Conservation (phyloP, 305 asterid genomes). For the Striga hermonthica region DNA sequence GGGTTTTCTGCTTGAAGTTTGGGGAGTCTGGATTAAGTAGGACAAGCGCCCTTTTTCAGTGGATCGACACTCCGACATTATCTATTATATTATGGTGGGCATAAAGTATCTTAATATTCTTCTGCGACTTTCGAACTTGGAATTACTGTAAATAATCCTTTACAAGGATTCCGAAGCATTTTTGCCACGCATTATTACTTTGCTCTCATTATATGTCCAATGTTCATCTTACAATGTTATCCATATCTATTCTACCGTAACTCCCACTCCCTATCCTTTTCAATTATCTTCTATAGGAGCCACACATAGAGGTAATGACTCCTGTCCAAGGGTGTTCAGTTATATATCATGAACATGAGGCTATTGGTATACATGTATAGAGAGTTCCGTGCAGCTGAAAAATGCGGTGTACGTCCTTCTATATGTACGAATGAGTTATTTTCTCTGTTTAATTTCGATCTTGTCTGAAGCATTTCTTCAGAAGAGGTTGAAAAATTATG, state of each 20-base stretch:
- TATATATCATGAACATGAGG: slow-evolving; percentile 85
- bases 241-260: slow-evolving; percentile 25
- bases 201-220: neutral
- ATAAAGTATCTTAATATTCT: slow-evolving; percentile 1
- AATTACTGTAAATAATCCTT: neutral
- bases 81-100: slow-evolving; percentile 2
- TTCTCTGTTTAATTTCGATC: slow-evolving; percentile 75
- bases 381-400: slow-evolving; percentile 76
- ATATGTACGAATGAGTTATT: slow-evolving; percentile 78
- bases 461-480: slow-evolving; percentile 76
- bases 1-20: slow-evolving; percentile 3
- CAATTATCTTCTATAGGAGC: slow-evolving; percentile 59
- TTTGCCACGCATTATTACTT: neutral
- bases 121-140: neutral
- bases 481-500: slow-evolving; percentile 83
- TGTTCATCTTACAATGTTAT: slow-evolving; percentile 17
- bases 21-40: slow-evolving; percentile 3
- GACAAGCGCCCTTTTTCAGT: slow-evolving; percentile 8
- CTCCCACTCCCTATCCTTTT: slow-evolving; percentile 38
- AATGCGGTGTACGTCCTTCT: slow-evolving; percentile 79
- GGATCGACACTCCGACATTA: neutral
- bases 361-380: slow-evolving; percentile 84
- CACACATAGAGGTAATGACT: slow-evolving; percentile 91
- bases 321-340: slow-evolving; percentile 92
- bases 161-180: slow-evolving; percentile 10